Evolutionary conservation across 139 green algal species (phyloP).

Genomic region (Coelastrella sp.): DNA sequence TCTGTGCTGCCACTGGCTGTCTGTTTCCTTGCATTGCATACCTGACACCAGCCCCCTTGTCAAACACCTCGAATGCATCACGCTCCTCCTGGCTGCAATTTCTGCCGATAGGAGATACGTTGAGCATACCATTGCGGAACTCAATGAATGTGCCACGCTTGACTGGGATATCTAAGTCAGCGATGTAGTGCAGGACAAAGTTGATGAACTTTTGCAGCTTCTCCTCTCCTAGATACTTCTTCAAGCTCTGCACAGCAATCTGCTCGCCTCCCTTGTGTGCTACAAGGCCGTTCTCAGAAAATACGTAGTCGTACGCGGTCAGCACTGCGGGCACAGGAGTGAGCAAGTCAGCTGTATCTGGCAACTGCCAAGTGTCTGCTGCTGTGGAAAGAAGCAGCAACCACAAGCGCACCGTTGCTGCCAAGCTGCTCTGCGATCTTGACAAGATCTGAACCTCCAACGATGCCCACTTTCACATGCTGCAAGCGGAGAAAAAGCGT

Average conservation of each 20-base stretch:
- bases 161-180: conserved; percentile 98
- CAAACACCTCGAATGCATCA: conserved; percentile 96
- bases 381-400: not conserved
- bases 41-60: conserved; percentile 81
- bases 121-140: conserved; percentile 99
- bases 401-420: conserved; percentile 70
- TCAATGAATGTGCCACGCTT: conserved; percentile 99
- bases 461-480: conserved; percentile 94
- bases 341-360: not conserved
- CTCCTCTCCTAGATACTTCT: conserved; percentile 81
- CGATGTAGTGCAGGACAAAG: conserved; percentile 94
- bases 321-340: conserved; percentile 70
- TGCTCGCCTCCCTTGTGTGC: conserved; percentile 90
- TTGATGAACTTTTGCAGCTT: conserved; percentile 95
- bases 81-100: conserved; percentile 98
- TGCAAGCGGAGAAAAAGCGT: conserved; percentile 47
- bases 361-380: not conserved
- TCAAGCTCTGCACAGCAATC: conserved; percentile 79
- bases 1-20: too few species aligned
- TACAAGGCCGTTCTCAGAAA: conserved; percentile 98
- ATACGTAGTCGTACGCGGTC: conserved; percentile 94
- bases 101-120: conserved; percentile 96
- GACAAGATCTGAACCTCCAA: conserved; percentile 95
- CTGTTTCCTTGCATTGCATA: conserved; percentile 34
- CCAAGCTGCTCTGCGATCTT: conserved; percentile 99